These are phyloP conservation scores for Zizania palustris DNA, from an alignment of 202 grass and related monocot genomes.

Conservation along the genomic window DNA sequence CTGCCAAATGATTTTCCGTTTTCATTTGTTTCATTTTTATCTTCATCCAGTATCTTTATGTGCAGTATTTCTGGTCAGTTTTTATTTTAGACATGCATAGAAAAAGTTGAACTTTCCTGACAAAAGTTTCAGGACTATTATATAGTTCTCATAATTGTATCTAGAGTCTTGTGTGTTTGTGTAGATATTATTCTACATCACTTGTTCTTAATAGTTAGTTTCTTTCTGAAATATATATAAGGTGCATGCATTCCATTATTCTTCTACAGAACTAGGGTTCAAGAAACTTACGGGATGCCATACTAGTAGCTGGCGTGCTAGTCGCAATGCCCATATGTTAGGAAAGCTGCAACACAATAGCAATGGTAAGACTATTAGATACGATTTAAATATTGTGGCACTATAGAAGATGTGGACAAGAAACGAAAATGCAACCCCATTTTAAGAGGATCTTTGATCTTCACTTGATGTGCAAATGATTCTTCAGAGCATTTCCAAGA, in stretches of 20 bases:
- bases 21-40: neutral
- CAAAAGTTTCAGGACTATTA: neutral
- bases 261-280: neutral
- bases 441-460: constrained; percentile 93
- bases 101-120: neutral
- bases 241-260: neutral
- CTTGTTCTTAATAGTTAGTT: neutral
- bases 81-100: constrained; percentile 9
- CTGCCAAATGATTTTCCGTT: neutral
- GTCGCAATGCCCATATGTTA: constrained; percentile 78
- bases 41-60: neutral
- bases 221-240: constrained; percentile 18
- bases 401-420: constrained; percentile 12
- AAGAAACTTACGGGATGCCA: constrained; percentile 91
- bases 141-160: neutral
- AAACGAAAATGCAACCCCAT: constrained; percentile 55
- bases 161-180: neutral
- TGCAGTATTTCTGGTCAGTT: neutral
- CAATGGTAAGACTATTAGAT: constrained; percentile 30
- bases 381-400: constrained; percentile 28
- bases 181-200: neutral
- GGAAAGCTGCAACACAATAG: constrained; percentile 64
- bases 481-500: constrained; percentile 99
- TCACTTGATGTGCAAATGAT: constrained; percentile 91
- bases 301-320: constrained; percentile 80